These are phyloP conservation scores for Coemansia sp. DNA, from an alignment of 192 early-diverging fungal genomes.

Conservation along the genomic window DNA sequence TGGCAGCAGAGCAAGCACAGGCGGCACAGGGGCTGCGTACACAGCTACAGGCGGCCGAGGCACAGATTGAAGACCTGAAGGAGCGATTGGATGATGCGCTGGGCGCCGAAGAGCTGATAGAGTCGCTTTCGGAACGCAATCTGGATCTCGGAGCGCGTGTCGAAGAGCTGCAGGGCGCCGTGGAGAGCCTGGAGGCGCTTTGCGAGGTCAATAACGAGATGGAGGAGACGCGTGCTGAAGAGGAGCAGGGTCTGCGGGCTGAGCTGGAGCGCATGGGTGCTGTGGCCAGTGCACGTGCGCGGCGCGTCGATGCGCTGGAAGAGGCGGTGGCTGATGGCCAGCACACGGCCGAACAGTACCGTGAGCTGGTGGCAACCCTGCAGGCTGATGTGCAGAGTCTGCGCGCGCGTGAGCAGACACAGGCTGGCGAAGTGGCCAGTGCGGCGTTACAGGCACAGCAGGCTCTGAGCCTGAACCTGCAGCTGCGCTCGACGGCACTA, in stretches of 20 bases:
- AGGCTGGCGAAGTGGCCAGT: constrained; percentile 57
- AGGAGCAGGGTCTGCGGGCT: constrained; percentile 78
- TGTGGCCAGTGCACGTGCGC: constrained; percentile 62
- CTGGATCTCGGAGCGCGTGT: constrained; percentile 66
- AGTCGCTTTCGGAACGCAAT: constrained; percentile 82
- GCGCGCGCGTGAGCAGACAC: constrained; percentile 65
- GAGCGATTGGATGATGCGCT: constrained; percentile 76
- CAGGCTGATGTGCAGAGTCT: constrained; percentile 75
- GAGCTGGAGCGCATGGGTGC: constrained; percentile 76
- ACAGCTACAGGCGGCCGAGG: constrained; percentile 64
- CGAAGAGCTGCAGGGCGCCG: constrained; percentile 72
- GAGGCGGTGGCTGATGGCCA: constrained; percentile 87
- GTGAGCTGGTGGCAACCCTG: constrained; percentile 73
- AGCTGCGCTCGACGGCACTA: constrained; percentile 75
- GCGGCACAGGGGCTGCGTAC: constrained; percentile 48
- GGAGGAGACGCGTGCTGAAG: constrained; percentile 89
- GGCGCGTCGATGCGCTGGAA: constrained; percentile 64
- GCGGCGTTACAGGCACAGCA: constrained; percentile 73
- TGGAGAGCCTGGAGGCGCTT: constrained; percentile 88
- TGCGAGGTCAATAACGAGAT: constrained; percentile 89
- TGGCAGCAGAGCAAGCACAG: constrained; percentile 61
- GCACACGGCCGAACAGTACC: constrained; percentile 80
- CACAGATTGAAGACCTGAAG: constrained; percentile 80
- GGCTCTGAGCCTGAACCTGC: constrained; percentile 77
- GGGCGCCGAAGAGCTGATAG: constrained; percentile 82